A percentile compares a stretch with the other conserved stretches of the same genome.
Conservation (phyloP, 139 green algal genomes). For the Nannochloris sp. region DNA sequence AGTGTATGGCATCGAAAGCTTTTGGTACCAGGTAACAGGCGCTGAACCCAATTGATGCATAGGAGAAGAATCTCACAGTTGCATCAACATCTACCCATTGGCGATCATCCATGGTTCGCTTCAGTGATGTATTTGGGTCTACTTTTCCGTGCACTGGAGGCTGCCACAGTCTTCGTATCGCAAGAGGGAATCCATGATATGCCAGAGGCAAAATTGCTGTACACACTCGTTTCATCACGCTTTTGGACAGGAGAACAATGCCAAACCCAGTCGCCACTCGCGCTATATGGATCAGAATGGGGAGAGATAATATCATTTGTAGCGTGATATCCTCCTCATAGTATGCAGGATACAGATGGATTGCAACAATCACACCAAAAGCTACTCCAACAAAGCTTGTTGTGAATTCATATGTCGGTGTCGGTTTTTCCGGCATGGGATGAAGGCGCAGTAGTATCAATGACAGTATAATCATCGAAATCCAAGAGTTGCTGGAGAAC, state of each 20-base stretch:
- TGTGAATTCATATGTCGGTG: constrained; percentile 34
- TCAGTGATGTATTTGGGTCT: neutral
- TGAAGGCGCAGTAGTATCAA: constrained; percentile 36
- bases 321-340: neutral
- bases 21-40: constrained; percentile 16
- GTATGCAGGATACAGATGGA: neutral
- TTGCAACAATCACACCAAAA: constrained; percentile 20
- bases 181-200: constrained; percentile 27
- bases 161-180: constrained; percentile 35
- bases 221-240: constrained; percentile 1
- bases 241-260: constrained; percentile 17
- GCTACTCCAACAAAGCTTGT: constrained; percentile 20
- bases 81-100: constrained; percentile 29
- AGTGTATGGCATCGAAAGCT: constrained; percentile 13
- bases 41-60: constrained; percentile 27
- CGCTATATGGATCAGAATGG: too few species aligned
- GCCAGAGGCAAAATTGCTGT: constrained; percentile 15
- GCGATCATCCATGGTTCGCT: constrained; percentile 19
- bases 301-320: too few species aligned
- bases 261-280: too few species aligned
- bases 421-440: constrained; percentile 29
- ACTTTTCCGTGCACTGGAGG: constrained; percentile 28
- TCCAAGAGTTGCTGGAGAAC: neutral
- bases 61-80: constrained; percentile 34
- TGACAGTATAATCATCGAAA: constrained; percentile 12